Percentiles rank a stretch among this genome's conserved stretches.
Evolutionary conservation across 2,329 filamentous ascomycete species (phyloP).

Genomic region (Sporothrix brasiliensis): DNA sequence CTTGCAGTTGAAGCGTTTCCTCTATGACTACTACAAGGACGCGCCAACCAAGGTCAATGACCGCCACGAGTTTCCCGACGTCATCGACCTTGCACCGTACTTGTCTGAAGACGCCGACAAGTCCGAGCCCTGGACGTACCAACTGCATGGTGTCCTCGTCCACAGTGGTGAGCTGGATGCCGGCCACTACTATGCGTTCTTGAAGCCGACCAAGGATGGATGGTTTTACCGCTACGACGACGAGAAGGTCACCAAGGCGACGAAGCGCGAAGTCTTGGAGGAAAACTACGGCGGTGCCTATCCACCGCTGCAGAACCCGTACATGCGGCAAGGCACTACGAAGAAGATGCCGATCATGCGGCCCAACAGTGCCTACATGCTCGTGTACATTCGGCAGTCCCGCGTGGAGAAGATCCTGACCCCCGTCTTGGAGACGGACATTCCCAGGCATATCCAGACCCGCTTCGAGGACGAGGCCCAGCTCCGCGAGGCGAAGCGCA

Average conservation of each 20-base stretch:
- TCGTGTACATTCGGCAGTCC: constrained; percentile 93
- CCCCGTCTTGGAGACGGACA: constrained; percentile 73
- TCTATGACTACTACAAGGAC: constrained; percentile 94
- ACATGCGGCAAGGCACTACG: constrained; percentile 51
- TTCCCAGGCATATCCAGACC: constrained; percentile 78
- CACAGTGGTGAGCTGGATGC: constrained; percentile 97
- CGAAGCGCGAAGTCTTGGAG: constrained; percentile 85
- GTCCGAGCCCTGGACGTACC: constrained; percentile 88
- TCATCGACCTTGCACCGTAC: constrained; percentile 83
- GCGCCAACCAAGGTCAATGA: constrained; percentile 99
- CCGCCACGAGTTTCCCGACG: constrained; percentile 84
- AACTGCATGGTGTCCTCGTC: constrained; percentile 91
- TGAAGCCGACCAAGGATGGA: constrained; percentile 90
- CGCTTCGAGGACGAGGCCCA: constrained; percentile 61
- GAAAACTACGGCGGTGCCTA: constrained; percentile 97
- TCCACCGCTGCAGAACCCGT: constrained; percentile 49
- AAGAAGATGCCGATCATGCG: constrained; percentile 64
- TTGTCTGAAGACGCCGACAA: constrained; percentile 82
- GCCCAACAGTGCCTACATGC: constrained; percentile 91
- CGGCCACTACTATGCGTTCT: constrained; percentile 96
- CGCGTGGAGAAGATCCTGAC: constrained; percentile 81
- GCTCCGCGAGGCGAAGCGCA: constrained; percentile 72
- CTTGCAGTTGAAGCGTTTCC: constrained; percentile 93
- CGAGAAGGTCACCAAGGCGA: constrained; percentile 93
- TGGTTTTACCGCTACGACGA: constrained; percentile 98